phyloP scores from a whole-genome alignment of 305 asterid species.

The Solanum hybrid region DNA sequence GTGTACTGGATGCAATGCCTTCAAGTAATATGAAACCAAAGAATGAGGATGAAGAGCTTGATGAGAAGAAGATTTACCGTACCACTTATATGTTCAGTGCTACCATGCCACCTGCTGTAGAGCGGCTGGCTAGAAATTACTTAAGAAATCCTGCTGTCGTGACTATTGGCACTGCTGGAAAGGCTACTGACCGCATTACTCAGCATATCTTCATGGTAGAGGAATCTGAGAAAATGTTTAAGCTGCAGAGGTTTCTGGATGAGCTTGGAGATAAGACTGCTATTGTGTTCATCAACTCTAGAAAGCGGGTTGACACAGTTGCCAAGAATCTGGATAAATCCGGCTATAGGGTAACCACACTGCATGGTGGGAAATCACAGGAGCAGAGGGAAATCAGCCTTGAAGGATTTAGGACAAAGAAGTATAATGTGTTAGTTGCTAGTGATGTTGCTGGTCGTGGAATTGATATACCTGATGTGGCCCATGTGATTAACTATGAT shows the following conservation, averaged over 20 bases:
- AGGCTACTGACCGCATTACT: constrained; percentile 65
- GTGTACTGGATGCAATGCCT: constrained; percentile 85
- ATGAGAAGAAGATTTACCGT: constrained; percentile 71
- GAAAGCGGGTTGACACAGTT: constrained; percentile 72
- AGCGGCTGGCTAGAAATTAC: constrained; percentile 79
- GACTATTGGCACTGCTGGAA: constrained; percentile 78
- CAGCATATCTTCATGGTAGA: constrained; percentile 69
- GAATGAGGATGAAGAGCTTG: constrained; percentile 86
- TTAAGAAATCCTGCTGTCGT: constrained; percentile 86
- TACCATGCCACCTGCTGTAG: constrained; percentile 83
- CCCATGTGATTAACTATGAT: constrained; percentile 73
- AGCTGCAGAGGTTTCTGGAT: constrained; percentile 55
- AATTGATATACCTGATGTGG: constrained; percentile 80
- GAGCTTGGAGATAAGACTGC: constrained; percentile 86
- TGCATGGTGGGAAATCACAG: constrained; percentile 86
- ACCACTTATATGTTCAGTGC: constrained; percentile 92
- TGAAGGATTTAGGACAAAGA: constrained; percentile 77
- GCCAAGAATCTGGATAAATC: constrained; percentile 53
- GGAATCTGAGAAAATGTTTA: constrained; percentile 58
- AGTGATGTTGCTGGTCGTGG: constrained; percentile 90
- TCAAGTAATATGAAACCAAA: constrained; percentile 83
- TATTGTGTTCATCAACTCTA: constrained; percentile 75
- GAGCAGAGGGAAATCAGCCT: constrained; percentile 78
- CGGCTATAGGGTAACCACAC: constrained; percentile 66
- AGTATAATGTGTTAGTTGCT: constrained; percentile 70